Evolutionary conservation across 768 basidiomycete genomes (phyloP), one percentile per base, ranked within the genome.

Genomic region (Gloeophyllum trabeum): DNA sequence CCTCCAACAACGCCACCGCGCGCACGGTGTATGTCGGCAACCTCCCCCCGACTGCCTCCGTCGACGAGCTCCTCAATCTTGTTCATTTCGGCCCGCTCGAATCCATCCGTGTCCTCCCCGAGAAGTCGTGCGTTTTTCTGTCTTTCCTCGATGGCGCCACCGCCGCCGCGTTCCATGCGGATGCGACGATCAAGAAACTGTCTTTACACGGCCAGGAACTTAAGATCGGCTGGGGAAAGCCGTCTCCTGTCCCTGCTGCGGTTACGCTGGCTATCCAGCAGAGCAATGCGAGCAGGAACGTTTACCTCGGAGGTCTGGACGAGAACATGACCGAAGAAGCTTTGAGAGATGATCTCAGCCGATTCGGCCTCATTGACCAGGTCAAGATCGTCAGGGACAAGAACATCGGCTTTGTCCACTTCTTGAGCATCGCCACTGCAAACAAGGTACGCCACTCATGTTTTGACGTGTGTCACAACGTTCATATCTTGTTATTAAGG

Each of bases 301-400:
- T 99, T 44, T 99, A 97, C 56, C 72, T 99, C 14, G 96, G 96
- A 34, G 90, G 90, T 14, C 67, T 99, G 30, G 92, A 94, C 32
- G 89, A 93, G 62, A 70, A 65, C 40, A 78, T 81, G 67, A 94
- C 89, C 1, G 96, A 98, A 67, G 87, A 93, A 62, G 79, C 79
- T 63, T 67, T 99, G 24, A 66, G 94, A 24, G 92, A 98, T 47
- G 92, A 97, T 56, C 67, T 98, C 19, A 81, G 82, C 53, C 73
- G 85, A 34, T 99, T 94, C 55, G 96, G 96, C 18, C 69, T 94
- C 22, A 97, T 99, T 53, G 96, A 99, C 63, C 94, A 98, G 60
- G 93, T 99, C 59, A 99, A 99, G 75, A 97, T 99, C 56, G 96
- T 98, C 40, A 67, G 94, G 47, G 96, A 99, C 68, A 97, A 97